phyloP scores from a whole-genome alignment of 1,284 basidiomycete species.

The Gymnopus androsaceus region DNA sequence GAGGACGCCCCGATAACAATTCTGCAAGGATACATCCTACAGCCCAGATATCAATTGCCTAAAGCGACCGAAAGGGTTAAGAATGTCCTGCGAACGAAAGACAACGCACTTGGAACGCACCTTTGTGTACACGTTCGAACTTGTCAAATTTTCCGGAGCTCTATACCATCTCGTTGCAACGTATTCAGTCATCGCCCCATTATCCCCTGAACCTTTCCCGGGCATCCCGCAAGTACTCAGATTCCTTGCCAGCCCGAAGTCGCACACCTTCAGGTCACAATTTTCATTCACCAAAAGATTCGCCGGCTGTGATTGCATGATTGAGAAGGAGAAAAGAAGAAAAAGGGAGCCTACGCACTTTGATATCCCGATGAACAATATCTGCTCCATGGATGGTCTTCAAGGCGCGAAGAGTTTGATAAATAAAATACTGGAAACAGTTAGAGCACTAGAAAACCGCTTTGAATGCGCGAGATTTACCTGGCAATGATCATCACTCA shows the following conservation, averaged over 20 bases:
- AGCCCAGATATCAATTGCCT: conserved; percentile 92
- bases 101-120: conserved; percentile 50
- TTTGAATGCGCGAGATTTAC: neutral
- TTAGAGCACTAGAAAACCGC: neutral
- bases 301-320: conserved; percentile 65
- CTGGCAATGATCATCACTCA: conserved; percentile 90
- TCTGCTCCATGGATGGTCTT: conserved; percentile 94
- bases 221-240: conserved; percentile 1
- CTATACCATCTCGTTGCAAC: conserved; percentile 96
- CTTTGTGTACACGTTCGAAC: conserved; percentile 74
- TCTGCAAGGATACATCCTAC: conserved; percentile 97
- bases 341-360: conserved; percentile 33
- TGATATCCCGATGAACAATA: conserved; percentile 94
- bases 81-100: neutral
- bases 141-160: conserved; percentile 96
- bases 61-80: neutral
- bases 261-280: conserved; percentile 94
- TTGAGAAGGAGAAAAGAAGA: neutral
- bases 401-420: conserved; percentile 88
- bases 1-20: conserved; percentile 91
- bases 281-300: conserved; percentile 96
- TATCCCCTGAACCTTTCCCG: conserved; percentile 69
- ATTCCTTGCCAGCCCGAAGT: conserved; percentile 84
- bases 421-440: conserved; percentile 67
- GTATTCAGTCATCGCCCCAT: conserved; percentile 87